Evolutionary conservation across 2,329 filamentous ascomycete species (phyloP), one percentile per base, ranked within the genome.

Genomic region (Penicillium sp.): DNA sequence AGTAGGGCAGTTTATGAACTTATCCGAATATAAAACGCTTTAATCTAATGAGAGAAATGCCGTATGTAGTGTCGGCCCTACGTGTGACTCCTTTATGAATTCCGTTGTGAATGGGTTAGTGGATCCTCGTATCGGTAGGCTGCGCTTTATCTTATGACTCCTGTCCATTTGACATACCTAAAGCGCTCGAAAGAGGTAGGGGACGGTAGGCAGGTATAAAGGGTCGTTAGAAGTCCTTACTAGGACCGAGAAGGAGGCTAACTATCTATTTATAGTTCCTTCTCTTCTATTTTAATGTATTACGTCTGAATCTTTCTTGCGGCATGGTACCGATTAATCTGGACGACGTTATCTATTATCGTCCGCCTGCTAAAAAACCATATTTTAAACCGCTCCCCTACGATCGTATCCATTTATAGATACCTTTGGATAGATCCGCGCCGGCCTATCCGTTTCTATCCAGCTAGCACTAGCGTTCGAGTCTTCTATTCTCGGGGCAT

Each of bases 331-430:
- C 41, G 34, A 51, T 51, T 27, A 51, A 34, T 51, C 49, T 51
- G 14, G 49, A 51, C 35, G 13, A 51, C 42, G 38, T 51, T 8
- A 46, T 51, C 49, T 4, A 51, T 45, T 51, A 51, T 51, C 35
- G 41, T 40, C 49, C 41, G 13, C 41, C 34, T 45, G 7, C 35
- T 13, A 45, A 51, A 51, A 51, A 46, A 32, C 35, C 16, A 46
- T 2, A 51, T 39, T 51, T 51, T 8, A 38, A 46, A 46, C 18
- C 13, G 41, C 26, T 38, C 16, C 11, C 43, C 42, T 19, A 46
- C 41, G 13, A 19, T 40, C 35, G 38, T 29, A 32, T 32, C 43
- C 1, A 51, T 46, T 46, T 13, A 51, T 6, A 51, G 42, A 23
- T 18, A 46, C 7, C 26, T 45, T 51, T 9, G n/a, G 42, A 51